These are phyloP conservation scores for Coemansia sp. DNA, from an alignment of 192 early-diverging fungal species.

Conservation along the genomic window DNA sequence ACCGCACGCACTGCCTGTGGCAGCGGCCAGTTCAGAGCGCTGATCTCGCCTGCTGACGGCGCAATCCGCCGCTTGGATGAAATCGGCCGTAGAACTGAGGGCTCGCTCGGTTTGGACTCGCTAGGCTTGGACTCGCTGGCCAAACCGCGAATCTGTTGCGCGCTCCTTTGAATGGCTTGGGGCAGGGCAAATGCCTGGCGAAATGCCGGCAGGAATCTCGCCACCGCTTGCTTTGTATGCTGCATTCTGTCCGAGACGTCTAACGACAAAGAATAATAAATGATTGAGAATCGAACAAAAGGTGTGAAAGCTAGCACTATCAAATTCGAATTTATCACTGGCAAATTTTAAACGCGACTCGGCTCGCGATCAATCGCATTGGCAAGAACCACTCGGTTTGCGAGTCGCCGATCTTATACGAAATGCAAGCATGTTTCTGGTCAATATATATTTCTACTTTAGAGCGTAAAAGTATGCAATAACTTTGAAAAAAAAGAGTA, in stretches of 20 bases:
- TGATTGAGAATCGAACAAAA: not conserved
- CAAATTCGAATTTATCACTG: not conserved
- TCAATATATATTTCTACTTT: not conserved
- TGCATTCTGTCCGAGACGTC: constrained; percentile 1
- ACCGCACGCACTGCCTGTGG: constrained; percentile 29
- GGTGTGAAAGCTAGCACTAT: not conserved
- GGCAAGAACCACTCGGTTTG: not conserved
- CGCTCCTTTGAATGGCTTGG: not conserved
- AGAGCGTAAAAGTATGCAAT: not conserved
- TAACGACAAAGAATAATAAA: not conserved
- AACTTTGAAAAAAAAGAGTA: not conserved
- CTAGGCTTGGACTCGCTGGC: constrained; percentile 1
- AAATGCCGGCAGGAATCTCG: constrained; percentile 6
- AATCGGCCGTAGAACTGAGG: constrained; percentile 42
- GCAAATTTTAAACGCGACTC: not conserved
- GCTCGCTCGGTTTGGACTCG: constrained; percentile 3
- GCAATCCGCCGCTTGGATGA: constrained; percentile 34
- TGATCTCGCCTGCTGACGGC: constrained; percentile 34
- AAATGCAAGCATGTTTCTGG: not conserved
- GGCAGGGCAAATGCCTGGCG: constrained; percentile 5
- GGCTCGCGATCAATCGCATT: not conserved
- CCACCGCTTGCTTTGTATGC: constrained; percentile 1
- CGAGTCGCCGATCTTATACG: not conserved
- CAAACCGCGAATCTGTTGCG: constrained; percentile 14
- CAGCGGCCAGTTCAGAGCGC: constrained; percentile 40